Base-by-base conservation (phyloP, 2,329 filamentous ascomycete genomes). In the Talaromyces sp. region DNA sequence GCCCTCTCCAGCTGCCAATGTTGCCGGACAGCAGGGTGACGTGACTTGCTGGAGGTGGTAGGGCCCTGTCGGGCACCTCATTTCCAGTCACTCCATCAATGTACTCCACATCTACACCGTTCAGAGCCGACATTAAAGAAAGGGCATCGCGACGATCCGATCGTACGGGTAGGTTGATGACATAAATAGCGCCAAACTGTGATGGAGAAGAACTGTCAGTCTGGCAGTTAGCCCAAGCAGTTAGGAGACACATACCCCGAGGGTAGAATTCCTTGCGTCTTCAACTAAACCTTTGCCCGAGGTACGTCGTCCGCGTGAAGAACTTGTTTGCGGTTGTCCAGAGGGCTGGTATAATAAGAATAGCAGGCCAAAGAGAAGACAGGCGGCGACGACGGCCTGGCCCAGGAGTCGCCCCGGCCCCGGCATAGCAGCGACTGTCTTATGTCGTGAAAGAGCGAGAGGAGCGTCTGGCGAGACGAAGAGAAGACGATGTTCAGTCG, bases 91-190 rank as follows among this genome's bases (percentile, higher is more conserved):
- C 74, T 0, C 78, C 81, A 59, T 79, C 74, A 3, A 82, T 65
- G 67, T 75, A 82, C 6, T 82, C 75, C 0, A 82, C 66, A 2
- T 76, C 69, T 64, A 83, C 75, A 0, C 75, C 76, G 0, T 76
- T 76, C 36, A 81, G 61, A 0, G 76, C 71, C 44, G 78, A 74
- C 5, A 76, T 73, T 9, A 84, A 68, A 1, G 75, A 70, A 18
- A 84, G 69, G 3, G 76, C 78, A 73, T 84, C 82, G 56, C 79
- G 76, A 65, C 82, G 81, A 67, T 84, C 81, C 4, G 75, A 78
- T 36, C 82, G 74, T 47, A 78, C 74, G 4, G 79, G 77, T 9
- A 84, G 70, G 4, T 78, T 76, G 53, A 84, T 73, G 28, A 79
- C 77, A 60, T 81, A 80, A 31, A 82, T 71, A 54, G 78, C 77